Conservation (phyloP, 805 yeast genomes). For the Yueomyces sinensis region DNA sequence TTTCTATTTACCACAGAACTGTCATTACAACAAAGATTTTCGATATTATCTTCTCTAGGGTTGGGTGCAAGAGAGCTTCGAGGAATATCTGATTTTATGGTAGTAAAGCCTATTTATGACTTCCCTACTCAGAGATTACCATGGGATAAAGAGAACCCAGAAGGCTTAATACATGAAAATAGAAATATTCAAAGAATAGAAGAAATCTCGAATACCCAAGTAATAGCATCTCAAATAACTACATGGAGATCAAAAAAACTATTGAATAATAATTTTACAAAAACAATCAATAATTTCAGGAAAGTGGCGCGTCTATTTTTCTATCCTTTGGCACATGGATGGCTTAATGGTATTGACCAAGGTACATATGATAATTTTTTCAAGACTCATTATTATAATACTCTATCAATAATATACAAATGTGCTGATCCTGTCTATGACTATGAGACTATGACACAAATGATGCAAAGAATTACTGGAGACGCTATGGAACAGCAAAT, state of each 20-base stretch:
- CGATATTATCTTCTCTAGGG: constrained; percentile 53
- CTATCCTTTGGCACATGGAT: constrained; percentile 39
- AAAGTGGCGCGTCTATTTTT: constrained; percentile 32
- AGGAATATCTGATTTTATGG: constrained; percentile 41
- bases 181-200: neutral
- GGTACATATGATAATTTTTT: constrained; percentile 42
- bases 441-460: constrained; percentile 23
- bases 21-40: constrained; percentile 66
- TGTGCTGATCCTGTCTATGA: constrained; percentile 35
- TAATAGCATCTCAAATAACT: neutral
- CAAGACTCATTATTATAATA: constrained; percentile 36
- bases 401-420: constrained; percentile 32
- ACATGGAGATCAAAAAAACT: constrained; percentile 27
- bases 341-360: constrained; percentile 41
- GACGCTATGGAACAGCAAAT: constrained; percentile 15
- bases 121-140: constrained; percentile 25
- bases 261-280: neutral
- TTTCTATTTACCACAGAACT: constrained; percentile 59
- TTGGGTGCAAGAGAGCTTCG: constrained; percentile 62
- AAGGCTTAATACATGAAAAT: neutral
- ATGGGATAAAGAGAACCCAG: constrained; percentile 12
- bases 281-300: constrained; percentile 19
- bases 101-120: constrained; percentile 25
- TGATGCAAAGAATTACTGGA: constrained; percentile 17
- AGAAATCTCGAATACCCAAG: neutral